Evolutionary conservation across 2,329 filamentous ascomycete genomes (phyloP).

Genomic region (Cytospora paraplurivora): DNA sequence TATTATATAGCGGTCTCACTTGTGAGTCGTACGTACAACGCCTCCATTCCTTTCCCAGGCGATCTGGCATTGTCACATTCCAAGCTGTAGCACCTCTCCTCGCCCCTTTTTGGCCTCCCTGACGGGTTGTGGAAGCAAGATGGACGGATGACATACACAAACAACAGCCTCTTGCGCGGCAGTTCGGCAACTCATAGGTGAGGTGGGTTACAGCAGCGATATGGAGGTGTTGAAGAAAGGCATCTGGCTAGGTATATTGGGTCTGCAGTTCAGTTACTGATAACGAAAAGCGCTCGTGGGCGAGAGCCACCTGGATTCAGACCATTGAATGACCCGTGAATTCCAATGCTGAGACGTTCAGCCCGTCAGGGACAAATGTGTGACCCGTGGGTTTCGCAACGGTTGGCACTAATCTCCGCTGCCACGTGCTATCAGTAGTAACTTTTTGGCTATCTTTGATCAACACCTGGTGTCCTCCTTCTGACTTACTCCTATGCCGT

Average conservation of each 20-base stretch:
- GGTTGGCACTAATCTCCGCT: not conserved
- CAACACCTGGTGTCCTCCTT: not conserved
- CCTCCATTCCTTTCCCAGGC: not conserved
- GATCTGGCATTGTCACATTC: conserved; percentile 22
- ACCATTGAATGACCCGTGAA: not conserved
- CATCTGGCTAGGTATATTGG: not conserved
- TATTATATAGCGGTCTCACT: conserved; percentile 16
- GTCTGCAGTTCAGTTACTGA: not conserved
- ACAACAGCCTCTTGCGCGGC: not conserved
- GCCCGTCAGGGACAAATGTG: conserved; percentile 1
- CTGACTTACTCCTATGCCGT: not conserved
- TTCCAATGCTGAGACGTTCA: not conserved
- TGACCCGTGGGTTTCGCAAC: conserved; percentile 1
- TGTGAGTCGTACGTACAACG: conserved; percentile 7
- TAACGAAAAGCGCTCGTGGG: not conserved
- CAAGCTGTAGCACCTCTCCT: conserved; percentile 25
- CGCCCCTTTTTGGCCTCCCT: conserved; percentile 3
- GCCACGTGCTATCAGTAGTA: conserved; percentile 10
- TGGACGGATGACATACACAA: not conserved
- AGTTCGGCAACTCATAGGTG: not conserved
- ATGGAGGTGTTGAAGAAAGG: not conserved
- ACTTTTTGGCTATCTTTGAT: not conserved
- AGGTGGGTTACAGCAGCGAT: not conserved
- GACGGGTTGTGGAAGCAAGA: not conserved
- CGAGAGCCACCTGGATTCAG: not conserved